These are phyloP conservation scores for Kitagawia praeruptora DNA, from an alignment of 129 eudicot genomes.

Conservation along the genomic window DNA sequence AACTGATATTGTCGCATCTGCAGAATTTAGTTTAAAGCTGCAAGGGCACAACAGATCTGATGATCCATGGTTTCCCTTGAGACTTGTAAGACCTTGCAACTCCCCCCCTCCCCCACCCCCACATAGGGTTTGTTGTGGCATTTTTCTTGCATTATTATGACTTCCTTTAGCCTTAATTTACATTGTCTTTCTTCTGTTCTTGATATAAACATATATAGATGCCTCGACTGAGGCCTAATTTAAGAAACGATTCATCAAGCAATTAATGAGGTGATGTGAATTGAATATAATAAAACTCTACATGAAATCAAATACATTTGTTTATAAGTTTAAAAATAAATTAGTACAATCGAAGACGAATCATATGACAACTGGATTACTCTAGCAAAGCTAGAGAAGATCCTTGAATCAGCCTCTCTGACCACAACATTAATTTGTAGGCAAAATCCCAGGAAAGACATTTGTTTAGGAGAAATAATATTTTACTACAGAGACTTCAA, in stretches of 20 bases:
- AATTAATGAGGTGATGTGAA: not conserved
- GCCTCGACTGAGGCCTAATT: too few relatives aligned
- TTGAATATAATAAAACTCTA: not conserved
- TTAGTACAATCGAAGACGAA: not conserved
- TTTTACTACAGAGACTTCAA: conserved; percentile 9
- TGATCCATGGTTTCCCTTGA: not conserved
- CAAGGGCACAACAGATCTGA: not conserved
- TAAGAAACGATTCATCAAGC: too few relatives aligned
- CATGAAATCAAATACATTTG: conserved; percentile 1
- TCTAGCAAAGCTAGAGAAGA: not conserved
- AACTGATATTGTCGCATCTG: not conserved
- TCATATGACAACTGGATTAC: conserved; percentile 3
- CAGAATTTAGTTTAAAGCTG: not conserved
- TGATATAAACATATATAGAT: too few relatives aligned
- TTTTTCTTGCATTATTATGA: not conserved
- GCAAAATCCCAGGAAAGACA: not conserved
- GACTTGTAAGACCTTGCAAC: not conserved
- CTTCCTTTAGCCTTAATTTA: not conserved
- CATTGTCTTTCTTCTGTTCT: not conserved
- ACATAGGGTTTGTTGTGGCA: not conserved
- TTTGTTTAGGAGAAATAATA: not conserved
- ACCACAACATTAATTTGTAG: not conserved
- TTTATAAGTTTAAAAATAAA: not conserved
- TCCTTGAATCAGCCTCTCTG: not conserved
- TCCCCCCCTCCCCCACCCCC: not conserved